Evolutionary conservation across 345 rosid species (phyloP).

Genomic region (Angophora floribunda): DNA sequence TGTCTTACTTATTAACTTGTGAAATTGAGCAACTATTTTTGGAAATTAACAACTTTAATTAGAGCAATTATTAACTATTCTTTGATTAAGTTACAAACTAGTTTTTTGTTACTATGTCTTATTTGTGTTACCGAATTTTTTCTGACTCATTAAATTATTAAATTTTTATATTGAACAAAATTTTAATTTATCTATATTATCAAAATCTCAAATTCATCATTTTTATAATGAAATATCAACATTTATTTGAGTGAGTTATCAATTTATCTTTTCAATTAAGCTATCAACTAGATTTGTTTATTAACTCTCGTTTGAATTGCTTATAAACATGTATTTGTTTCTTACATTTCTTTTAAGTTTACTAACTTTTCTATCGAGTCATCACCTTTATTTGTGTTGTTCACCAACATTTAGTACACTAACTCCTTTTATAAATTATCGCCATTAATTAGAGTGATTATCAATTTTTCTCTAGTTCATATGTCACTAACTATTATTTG

Average conservation of each 20-base stretch:
- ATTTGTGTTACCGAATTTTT: not conserved
- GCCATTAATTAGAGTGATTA: no score
- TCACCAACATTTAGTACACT: no score
- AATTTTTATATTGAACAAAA: not conserved
- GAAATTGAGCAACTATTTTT: not conserved
- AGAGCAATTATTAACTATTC: not conserved
- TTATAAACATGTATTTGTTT: no score
- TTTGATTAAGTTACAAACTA: not conserved
- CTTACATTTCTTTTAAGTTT: no score
- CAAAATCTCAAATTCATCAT: not conserved
- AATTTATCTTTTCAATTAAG: not conserved
- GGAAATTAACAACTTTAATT: not conserved
- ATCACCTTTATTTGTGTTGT: no score
- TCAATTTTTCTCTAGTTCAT: no score
- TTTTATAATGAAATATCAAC: not conserved
- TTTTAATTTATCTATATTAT: not conserved
- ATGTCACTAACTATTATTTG: no score
- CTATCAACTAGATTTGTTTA: no score
- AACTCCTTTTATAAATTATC: no score
- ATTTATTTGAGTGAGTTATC: not conserved
- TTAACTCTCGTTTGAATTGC: no score
- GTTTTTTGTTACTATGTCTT: not conserved
- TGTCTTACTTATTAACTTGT: not conserved
- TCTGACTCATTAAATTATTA: not conserved
- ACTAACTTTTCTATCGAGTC: no score